Evolutionary conservation across 2,329 filamentous ascomycete species (phyloP).

Genomic region (Neofusicoccum cordaticola): DNA sequence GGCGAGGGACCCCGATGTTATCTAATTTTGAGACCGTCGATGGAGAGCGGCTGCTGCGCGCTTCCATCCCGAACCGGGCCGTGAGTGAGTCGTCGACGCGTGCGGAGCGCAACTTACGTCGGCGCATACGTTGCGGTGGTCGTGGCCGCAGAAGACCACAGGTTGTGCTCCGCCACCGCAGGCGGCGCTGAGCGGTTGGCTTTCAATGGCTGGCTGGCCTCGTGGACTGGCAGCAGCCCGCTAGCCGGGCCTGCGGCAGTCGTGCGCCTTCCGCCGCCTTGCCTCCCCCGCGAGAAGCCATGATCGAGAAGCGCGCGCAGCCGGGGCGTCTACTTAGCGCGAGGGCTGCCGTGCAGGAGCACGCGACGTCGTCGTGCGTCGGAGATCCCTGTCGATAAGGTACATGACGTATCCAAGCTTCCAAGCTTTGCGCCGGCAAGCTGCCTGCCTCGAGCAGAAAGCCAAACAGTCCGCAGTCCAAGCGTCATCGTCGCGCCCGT

Average conservation of each 20-base stretch:
- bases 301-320: not conserved
- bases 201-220: not conserved
- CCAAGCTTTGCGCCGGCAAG: not conserved
- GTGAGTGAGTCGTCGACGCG: not conserved
- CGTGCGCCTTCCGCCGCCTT: not conserved
- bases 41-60: too few relatives aligned
- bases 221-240: not conserved
- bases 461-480: not conserved
- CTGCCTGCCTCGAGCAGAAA: too few relatives aligned
- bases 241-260: too few relatives aligned
- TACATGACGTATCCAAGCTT: conserved; percentile 2
- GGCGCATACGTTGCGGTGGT: not conserved
- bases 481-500: not conserved
- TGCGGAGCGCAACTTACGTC: not conserved
- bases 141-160: not conserved
- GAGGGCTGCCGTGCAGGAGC: not conserved
- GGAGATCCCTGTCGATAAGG: not conserved
- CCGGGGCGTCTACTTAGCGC: too few relatives aligned
- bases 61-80: not conserved
- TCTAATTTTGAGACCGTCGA: too few relatives aligned
- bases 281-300: not conserved
- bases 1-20: too few relatives aligned
- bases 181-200: not conserved
- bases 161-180: not conserved
- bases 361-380: not conserved